Percentiles rank a stretch among this genome's conserved stretches.
These are phyloP conservation scores for Colletotrichum gigasporum DNA, from an alignment of 2,329 filamentous ascomycete species.

Conservation along the genomic window DNA sequence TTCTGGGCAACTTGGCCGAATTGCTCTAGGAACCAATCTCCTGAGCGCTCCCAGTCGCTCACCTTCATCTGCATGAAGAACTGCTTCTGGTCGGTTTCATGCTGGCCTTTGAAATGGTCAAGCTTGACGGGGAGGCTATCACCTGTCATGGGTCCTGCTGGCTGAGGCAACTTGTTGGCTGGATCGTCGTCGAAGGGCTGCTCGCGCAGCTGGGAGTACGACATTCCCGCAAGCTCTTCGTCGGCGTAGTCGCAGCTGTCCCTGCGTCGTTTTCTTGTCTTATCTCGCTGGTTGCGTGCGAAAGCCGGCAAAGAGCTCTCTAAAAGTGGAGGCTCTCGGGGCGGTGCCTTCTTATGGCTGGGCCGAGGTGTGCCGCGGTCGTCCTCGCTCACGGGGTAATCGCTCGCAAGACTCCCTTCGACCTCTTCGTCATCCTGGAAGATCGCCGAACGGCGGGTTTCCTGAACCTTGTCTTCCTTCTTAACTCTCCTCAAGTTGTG, in stretches of 20 bases:
- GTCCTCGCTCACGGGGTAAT: slow-evolving; percentile 24
- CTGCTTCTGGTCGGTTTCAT: slow-evolving; percentile 54
- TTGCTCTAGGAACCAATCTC: slow-evolving; percentile 67
- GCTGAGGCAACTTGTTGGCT: slow-evolving; percentile 52
- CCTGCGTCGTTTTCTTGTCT: slow-evolving; percentile 52
- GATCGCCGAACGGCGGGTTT: background rate
- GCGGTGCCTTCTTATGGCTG: slow-evolving; percentile 31
- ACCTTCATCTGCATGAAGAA: slow-evolving; percentile 65
- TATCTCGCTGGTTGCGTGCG: slow-evolving; percentile 28
- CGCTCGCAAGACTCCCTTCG: slow-evolving; percentile 25
- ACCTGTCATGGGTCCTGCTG: slow-evolving; percentile 45
- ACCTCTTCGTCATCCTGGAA: slow-evolving; percentile 11
- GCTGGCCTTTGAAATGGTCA: slow-evolving; percentile 57
- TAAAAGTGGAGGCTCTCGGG: slow-evolving; percentile 32
- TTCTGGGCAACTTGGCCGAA: slow-evolving; percentile 60
- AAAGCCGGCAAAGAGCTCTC: slow-evolving; percentile 35
- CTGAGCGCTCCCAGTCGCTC: slow-evolving; percentile 67
- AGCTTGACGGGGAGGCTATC: slow-evolving; percentile 59
- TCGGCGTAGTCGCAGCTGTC: slow-evolving; percentile 66
- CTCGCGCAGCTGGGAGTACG: slow-evolving; percentile 57
- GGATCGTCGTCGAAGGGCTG: slow-evolving; percentile 69
- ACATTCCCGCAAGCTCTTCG: slow-evolving; percentile 62
- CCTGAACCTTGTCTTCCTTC: background rate
- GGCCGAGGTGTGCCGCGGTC: slow-evolving; percentile 31
- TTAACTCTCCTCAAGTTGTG: slow-evolving; percentile 12